phyloP scores from a whole-genome alignment of 1,139 yeast genomes.

The Zygosaccharomyces sapae region DNA sequence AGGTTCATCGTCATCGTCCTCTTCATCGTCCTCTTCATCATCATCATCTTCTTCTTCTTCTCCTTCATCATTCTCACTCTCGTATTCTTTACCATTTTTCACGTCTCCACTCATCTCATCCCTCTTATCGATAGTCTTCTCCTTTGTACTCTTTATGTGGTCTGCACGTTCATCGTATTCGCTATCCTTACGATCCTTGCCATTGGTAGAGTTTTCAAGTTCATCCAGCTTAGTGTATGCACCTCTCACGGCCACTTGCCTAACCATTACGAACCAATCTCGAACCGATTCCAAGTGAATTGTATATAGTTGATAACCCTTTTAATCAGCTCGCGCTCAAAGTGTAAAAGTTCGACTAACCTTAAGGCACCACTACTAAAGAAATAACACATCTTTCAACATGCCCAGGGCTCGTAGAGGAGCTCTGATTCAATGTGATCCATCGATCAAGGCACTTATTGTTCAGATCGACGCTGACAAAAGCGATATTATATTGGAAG shows the following conservation, averaged over 20 bases:
- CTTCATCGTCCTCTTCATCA: conserved; percentile 35
- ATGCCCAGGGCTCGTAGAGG: conserved; percentile 40
- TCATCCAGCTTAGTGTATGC: background rate
- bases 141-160: conserved; percentile 9
- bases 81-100: too few species aligned
- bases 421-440: conserved; percentile 57
- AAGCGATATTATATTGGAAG: conserved; percentile 71
- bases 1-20: conserved; percentile 56
- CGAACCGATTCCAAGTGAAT: background rate
- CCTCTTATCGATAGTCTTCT: conserved; percentile 10
- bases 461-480: conserved; percentile 66
- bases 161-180: conserved; percentile 17
- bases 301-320: background rate
- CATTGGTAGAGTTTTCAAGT: background rate
- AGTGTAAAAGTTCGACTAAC: background rate
- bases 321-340: background rate
- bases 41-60: conserved; percentile 34
- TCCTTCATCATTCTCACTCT: conserved; percentile 24
- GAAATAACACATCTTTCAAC: conserved; percentile 4
- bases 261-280: background rate
- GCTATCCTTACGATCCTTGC: conserved; percentile 21
- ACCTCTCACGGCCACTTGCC: background rate
- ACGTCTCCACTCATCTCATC: conserved; percentile 19
- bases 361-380: background rate
- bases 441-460: conserved; percentile 83